phyloP scores from a whole-genome alignment of 2,329 filamentous ascomycete genomes.

The Endothia cerciana region DNA sequence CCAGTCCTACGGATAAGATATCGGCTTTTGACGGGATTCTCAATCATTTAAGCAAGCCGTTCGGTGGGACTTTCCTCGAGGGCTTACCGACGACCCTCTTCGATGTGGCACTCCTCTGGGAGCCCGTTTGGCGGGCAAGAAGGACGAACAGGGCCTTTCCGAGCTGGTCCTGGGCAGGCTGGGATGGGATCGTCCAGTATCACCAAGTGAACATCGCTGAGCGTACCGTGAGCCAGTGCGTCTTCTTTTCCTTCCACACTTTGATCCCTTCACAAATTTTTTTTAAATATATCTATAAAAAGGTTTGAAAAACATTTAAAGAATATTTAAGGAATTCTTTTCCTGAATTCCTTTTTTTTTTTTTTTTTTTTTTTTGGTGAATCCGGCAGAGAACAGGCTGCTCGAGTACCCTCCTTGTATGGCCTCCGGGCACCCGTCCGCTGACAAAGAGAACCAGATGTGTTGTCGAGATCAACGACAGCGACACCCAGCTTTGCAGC shows the following conservation, averaged over 20 bases:
- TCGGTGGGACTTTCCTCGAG: slow-evolving; percentile 11
- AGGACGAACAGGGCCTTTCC: slow-evolving; percentile 18
- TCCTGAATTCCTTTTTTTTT: not conserved
- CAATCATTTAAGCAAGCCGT: slow-evolving; percentile 11
- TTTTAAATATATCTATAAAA: too few relatives aligned
- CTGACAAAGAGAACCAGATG: not conserved
- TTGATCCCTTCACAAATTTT: not conserved
- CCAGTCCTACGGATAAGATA: slow-evolving; percentile 15
- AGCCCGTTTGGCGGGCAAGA: not conserved
- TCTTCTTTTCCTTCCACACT: not conserved
- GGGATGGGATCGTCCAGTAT: slow-evolving; percentile 17
- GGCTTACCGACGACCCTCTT: slow-evolving; percentile 18
- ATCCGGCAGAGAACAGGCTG: not conserved
- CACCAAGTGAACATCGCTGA: slow-evolving; percentile 16
- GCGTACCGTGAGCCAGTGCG: slow-evolving; percentile 20
- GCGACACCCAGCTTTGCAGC: slow-evolving; percentile 6
- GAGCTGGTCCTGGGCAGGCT: slow-evolving; percentile 26
- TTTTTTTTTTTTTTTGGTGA: too few relatives aligned
- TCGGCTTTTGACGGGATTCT: slow-evolving; percentile 19
- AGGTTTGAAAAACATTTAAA: too few relatives aligned
- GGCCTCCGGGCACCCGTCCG: too few relatives aligned
- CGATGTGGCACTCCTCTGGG: slow-evolving; percentile 21
- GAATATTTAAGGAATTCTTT: too few relatives aligned
- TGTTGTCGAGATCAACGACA: slow-evolving; percentile 2
- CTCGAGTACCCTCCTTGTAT: too few relatives aligned